phyloP scores from a whole-genome alignment of 176 grass and related monocot genomes.

The Oryza rufipogon region DNA sequence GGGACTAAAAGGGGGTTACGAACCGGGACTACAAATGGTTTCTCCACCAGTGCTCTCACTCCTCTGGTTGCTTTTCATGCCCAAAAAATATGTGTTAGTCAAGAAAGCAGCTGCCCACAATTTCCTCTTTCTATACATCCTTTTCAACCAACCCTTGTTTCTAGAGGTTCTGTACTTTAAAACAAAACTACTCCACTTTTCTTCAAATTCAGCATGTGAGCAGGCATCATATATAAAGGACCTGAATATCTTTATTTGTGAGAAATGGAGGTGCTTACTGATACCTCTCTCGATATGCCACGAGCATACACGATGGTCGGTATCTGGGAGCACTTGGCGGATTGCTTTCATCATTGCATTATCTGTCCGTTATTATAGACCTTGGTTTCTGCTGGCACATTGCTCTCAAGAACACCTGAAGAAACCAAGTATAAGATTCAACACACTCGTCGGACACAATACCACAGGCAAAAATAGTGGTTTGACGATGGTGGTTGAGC shows the following conservation, averaged over 20 bases:
- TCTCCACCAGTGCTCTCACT: not conserved
- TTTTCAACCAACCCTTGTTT: not conserved
- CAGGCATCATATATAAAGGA: not conserved
- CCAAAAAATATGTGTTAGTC: not conserved
- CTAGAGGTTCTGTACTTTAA: not conserved
- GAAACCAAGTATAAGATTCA: no score
- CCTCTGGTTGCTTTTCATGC: not conserved
- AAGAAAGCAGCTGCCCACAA: not conserved
- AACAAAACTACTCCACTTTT: not conserved
- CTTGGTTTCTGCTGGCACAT: not conserved
- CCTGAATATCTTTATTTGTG: not conserved
- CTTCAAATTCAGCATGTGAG: not conserved
- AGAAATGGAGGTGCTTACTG: not conserved
- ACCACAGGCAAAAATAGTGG: not conserved
- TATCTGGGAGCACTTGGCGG: not conserved
- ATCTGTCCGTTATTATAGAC: not conserved
- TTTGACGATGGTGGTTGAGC: no score
- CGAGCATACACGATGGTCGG: not conserved
- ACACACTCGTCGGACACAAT: not conserved
- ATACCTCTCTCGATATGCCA: slow-evolving; percentile 9
- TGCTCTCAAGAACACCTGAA: no score
- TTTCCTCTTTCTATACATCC: not conserved
- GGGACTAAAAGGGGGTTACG: no score
- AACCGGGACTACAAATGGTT: no score
- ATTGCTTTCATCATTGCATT: not conserved